Evolutionary conservation across 495 filamentous ascomycete genomes (phyloP), one percentile per base, ranked within the genome.

Genomic region (Hyaloscypha hepaticicola): DNA sequence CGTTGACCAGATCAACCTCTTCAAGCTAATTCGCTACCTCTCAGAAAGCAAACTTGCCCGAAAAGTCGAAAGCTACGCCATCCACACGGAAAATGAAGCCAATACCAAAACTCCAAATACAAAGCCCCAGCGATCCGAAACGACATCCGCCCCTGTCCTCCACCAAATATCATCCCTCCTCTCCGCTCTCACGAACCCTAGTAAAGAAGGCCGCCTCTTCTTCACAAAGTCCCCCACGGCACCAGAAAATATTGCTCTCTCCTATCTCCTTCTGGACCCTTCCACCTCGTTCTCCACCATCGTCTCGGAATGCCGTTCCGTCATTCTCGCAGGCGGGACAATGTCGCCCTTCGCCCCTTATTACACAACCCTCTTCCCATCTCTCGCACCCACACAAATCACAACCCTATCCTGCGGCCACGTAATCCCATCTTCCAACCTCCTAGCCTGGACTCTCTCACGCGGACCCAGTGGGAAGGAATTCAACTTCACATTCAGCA

Each of bases 301-400:
- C 70, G 92, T 95, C 0, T 86, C 91, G 53, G 87, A 92, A 68
- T 92, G 94, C 8, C 81, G 92, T 56, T 90, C 95, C 3, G 91
- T 98, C 3, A 90, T 99, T 55, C 77, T 99, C 19, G 96, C 92
- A 14, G 95, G 95, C 58, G 95, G 95, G 3, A 99, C 95, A 9
- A 99, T 99, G 96, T 96, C 93, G 41, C 95, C 96, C 3, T 95
- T 99, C 82, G 83, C 87, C 26, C 95, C 97, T 73, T 98, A 96
- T 73, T 84, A 81, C 56, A 82, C 87, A 6, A 89, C 96, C 69
- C 82, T 99, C 19, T 95, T 99, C 71, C 88, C 93, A 0, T 89
- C 91, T 63, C 72, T 96, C 0, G 76, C 85, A 0, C 70, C 79
- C 5, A 77, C 78, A 8, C 85, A 86, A 48, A 82, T 98, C 29